Evolutionary conservation across 2,329 filamentous ascomycete genomes (phyloP), one percentile per base, ranked within the genome.

Genomic region (Zymoseptoria tritici): DNA sequence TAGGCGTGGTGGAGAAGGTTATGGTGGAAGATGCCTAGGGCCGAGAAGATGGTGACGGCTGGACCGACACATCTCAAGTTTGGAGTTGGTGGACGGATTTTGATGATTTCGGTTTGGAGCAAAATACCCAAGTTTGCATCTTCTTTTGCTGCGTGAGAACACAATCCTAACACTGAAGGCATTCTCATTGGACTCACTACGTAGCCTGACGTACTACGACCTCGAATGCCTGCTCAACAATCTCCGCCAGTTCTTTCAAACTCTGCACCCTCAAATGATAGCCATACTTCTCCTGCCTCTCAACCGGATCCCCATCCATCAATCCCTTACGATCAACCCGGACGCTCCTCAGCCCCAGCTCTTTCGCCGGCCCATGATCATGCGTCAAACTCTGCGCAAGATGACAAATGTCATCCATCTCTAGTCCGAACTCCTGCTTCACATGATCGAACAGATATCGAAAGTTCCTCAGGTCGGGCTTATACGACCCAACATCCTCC

Each of bases 401-500:
- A 70, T 89, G 86, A 64, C 90, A 68, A 52, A 91, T 76, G 62
- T 84, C 76, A 0, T 75, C 74, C 64, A 82, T 83, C 29, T 80
- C 77, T 0, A 89, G 70, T 0, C 81, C 84, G 56, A 87, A 81
- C 5, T 83, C 79, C 2, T 72, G 66, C 67, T 80, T 74, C 19
- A 83, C 80, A 36, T 80, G 76, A 13, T 72, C 70, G 13, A 90
- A 75, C 73, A 91, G 75, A 68, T 87, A 87, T 58, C 82, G 77
- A 64, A 91, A 91, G 67, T 90, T 90, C 26, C 71, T 71, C 46
- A 74, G 70, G 62, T 82, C 75, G 0, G 89, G 89, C 76, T 91
- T 91, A 72, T 91, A 91, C 6, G 77, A 80, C 1, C 88, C 87
- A 57, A 91, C 83, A 52, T 88, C 82, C 73, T 91, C 78, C 1